Base-by-base conservation (phyloP, 2,329 filamentous ascomycete genomes). In the Claviceps capensis region DNA sequence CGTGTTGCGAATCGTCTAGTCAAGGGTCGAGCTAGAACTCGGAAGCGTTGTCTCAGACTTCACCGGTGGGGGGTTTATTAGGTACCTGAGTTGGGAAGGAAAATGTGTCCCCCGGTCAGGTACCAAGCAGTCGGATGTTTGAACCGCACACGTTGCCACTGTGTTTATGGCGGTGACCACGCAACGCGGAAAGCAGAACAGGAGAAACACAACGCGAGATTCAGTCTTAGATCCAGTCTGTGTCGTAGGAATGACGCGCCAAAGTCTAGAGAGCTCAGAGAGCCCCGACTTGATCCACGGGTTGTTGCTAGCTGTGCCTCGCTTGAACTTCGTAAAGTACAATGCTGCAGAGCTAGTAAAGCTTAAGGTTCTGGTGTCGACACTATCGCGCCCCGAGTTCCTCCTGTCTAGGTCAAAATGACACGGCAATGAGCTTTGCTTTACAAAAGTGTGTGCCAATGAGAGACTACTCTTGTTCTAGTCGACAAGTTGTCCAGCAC, bases 11-110 rank as follows among this genome's bases (percentile, higher is more conserved):
- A 43, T 53, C n/a, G 48, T 38, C 34, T 14, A 45, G 37, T 14
- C 14, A 41, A 19, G 46, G 37, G 26, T 16, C 34, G 48, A 47
- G 43, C 47, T 47, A 30, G 43, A 30, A 30, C 8, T 30, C 26
- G 26, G 26, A 42, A 50, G 47, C 26, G 43, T 36, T 22, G 44
- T 53, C 47, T 17, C 30, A 42, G 48, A 48, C 26, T 50, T 45
- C 48, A 47, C 48, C 45, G 45, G 14, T 23, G 19, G 17, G 42
- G 42, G 19, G 49, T 22, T 22, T 22, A 22, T 38, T n/a, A 22
- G 11, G 48, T 22, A 34, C 45, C 16, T 30, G 45, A 36, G 14
- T 13, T 38, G 4, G 22, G 5, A 14, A 50, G 14, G 4, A 45
- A 26, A 19, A 22, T 22, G 19, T 9, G 8, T 30, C 26, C 37